Percentiles rank a stretch among this genome's conserved stretches.
Conservation (phyloP, 1,139 yeast genomes). For the Saccharomycopsis phalli region DNA sequence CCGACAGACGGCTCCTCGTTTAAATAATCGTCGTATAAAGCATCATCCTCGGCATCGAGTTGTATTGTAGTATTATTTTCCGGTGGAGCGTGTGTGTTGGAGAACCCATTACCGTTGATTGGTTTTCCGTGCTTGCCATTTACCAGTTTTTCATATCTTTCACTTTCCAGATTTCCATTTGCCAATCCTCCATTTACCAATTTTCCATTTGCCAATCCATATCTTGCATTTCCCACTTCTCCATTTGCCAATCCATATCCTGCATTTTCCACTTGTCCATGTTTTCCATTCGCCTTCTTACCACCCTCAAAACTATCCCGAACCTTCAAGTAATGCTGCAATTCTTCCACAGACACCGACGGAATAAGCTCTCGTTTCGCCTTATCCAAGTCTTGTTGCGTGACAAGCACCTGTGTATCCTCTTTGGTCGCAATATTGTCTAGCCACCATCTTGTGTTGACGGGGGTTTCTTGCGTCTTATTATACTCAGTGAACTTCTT, state of each 20-base stretch:
- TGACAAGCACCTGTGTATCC: conserved; percentile 64
- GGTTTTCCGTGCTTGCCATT: conserved; percentile 41
- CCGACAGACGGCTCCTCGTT: no score
- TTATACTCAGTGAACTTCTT: conserved; percentile 50
- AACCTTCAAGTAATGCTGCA: conserved; percentile 69
- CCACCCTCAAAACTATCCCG: conserved; percentile 61
- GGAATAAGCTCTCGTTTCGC: conserved; percentile 70
- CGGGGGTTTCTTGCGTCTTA: conserved; percentile 29
- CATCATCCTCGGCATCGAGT: no score
- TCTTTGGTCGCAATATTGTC: conserved; percentile 64
- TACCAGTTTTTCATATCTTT: no score
- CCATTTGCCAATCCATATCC: neutral
- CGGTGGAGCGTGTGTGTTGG: no score
- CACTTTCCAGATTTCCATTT: conserved; percentile 1
- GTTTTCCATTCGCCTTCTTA: no score
- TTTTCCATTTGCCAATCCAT: conserved; percentile 17
- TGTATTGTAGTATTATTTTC: no score
- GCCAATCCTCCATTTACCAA: conserved; percentile 9
- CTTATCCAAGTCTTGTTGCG: conserved; percentile 61
- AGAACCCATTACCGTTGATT: no score
- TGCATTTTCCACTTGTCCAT: conserved; percentile 20
- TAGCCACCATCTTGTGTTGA: conserved; percentile 84
- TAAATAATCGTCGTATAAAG: no score
- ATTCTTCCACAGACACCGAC: conserved; percentile 81
- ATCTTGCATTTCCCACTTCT: neutral